Evolutionary conservation across 1,284 basidiomycete species (phyloP), one percentile per base, ranked within the genome.

Genomic region (Trametes polyzona): DNA sequence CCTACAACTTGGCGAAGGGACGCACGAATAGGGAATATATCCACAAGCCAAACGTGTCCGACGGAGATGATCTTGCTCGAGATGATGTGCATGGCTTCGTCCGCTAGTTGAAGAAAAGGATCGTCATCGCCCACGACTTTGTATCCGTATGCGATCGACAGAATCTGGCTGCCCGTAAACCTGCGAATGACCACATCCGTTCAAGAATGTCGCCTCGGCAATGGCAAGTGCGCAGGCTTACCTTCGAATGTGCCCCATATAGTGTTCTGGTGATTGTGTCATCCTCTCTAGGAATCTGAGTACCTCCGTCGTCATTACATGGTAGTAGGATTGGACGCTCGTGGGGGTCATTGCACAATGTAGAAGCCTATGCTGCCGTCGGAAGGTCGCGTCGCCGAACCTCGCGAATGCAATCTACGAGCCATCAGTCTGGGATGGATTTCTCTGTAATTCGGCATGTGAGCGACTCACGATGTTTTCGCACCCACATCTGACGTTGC

Each of bases 291-390:
- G 62, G 21, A 74, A 66, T 27, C 57, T 57, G 36, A 67, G 61
- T 6, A 68, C 85, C 64, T 81, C 80, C 21, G 76, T 75, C 61
- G 78, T 71, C 33, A 89, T 74, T 23, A 87, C 73, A 0, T 84
- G 83, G 39, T 82, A 72, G 66, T 88, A 89, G 1, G 73, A 67
- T 9, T 77, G 76, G 54, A 88, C 80, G 21, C 68, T 75, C n/a
- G 76, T 72, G 12, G 74, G 59, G 24, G 79, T 80, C 35, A 89
- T 76, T 8, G 87, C 87, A 41, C 78, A 76, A 64, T 83, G 79
- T 72, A 89, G 80, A 42, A 88, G 76, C 55, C 73, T 78, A 59
- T 87, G 80, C 67, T 88, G 86, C 30, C 87, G 81, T 51, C 82
- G 83, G 42, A 76, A 77, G 65, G 78, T 76, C 5, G 40, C 3